Evolutionary conservation across 2,329 filamentous ascomycete species (phyloP).

Genomic region (Aspergillus novofumigatus): DNA sequence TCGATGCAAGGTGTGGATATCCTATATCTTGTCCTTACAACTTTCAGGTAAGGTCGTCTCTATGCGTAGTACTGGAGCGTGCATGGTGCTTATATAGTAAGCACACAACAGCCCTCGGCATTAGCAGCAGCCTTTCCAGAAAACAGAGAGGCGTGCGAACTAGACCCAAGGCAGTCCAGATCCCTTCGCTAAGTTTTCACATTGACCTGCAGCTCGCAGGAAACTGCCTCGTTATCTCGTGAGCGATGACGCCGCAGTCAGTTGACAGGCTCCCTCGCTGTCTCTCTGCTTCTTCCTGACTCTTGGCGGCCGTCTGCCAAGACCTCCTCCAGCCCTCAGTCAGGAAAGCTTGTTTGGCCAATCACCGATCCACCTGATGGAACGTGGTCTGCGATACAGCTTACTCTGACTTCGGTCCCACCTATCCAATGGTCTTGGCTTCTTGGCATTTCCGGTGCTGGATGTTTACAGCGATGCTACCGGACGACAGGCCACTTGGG

Average conservation of each 20-base stretch:
- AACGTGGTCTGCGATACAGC: constrained; percentile 5
- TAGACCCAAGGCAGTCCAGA: background rate
- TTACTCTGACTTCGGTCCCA: background rate
- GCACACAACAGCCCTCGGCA: background rate
- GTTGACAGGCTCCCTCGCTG: background rate
- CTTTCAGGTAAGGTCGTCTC: background rate
- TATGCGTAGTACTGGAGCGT: background rate
- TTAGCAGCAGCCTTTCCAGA: background rate
- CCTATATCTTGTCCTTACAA: background rate
- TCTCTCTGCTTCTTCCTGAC: background rate
- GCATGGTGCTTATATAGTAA: constrained; percentile 6
- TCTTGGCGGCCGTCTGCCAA: constrained; percentile 3
- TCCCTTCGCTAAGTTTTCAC: background rate
- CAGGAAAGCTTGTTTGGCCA: constrained; percentile 4
- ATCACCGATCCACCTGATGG: background rate
- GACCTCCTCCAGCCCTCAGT: background rate
- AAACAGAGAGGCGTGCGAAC: background rate
- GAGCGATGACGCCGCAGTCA: background rate
- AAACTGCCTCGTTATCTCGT: background rate
- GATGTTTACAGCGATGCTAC: background rate
- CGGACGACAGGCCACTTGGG: background rate
- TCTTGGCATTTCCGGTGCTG: background rate
- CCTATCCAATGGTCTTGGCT: background rate
- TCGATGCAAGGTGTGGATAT: background rate
- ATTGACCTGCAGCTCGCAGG: background rate